Conservation (phyloP, 768 basidiomycete species). For the Russula earlei region DNA sequence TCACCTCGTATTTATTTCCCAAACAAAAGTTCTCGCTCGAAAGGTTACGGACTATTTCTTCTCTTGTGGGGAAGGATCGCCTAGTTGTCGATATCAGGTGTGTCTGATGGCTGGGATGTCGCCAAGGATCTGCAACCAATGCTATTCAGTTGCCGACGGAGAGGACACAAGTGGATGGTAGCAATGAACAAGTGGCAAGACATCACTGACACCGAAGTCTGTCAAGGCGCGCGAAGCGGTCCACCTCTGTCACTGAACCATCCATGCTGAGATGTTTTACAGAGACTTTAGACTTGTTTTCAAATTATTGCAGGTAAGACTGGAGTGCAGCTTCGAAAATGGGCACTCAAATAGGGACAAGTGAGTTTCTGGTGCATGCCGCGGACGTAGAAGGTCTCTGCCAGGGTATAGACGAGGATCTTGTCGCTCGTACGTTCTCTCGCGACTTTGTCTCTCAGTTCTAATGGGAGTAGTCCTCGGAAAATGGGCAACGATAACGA, state of each 20-base stretch:
- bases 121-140: neutral
- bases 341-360: constrained; percentile 25
- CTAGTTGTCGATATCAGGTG: constrained; percentile 95
- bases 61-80: constrained; percentile 66
- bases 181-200: constrained; percentile 99
- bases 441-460: constrained; percentile 14
- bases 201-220: constrained; percentile 89
- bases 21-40: constrained; percentile 67
- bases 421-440: constrained; percentile 54
- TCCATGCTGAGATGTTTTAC: neutral
- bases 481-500: constrained; percentile 84
- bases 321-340: neutral
- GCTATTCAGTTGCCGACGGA: constrained; percentile 62
- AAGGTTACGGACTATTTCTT: constrained; percentile 52
- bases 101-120: constrained; percentile 14
- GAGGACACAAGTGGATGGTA: constrained; percentile 75
- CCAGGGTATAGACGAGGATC: constrained; percentile 86
- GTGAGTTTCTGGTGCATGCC: constrained; percentile 92
- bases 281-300: constrained; percentile 74
- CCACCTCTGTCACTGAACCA: neutral
- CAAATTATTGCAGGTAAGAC: constrained; percentile 69
- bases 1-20: constrained; percentile 96
- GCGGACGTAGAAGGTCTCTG: constrained; percentile 99
- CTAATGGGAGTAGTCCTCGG: constrained; percentile 55
- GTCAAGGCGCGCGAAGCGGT: constrained; percentile 53